Base-by-base conservation (phyloP, 179 eudicot genomes). In the Heliamphora pulchella region DNA sequence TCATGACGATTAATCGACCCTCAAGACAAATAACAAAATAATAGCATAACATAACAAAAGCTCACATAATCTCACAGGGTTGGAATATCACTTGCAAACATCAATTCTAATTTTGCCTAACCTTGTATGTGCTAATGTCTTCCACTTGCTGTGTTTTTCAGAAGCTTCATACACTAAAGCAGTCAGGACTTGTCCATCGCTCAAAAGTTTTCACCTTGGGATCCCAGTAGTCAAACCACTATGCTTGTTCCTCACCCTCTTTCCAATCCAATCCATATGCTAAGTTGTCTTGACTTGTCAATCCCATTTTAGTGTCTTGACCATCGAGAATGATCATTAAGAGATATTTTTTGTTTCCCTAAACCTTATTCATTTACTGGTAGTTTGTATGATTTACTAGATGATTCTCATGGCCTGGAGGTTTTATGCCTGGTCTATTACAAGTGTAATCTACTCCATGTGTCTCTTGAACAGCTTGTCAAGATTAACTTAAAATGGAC, bases 401-500 rank as follows among this genome's bases (percentile, higher is more conserved):
- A 46, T 51, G 41, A 22, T 17, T 51, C 31, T 78, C 71, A 15
- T 17, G 5, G 57, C 71, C 48, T 77, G 71, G 47, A 10, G 63
- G 46, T 77, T 64, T 2, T 3, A 20, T 20, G 78, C 46, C 59
- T 77, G 20, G 47, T 65, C 39, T 66, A 51, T 65, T 8, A 51
- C 15, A 31, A 50, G 63, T 68, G 22, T 63, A 51, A 51, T 65
- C 51, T 55, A 78, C 39, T 68, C 47, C 63, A 66, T 39, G 46
- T 78, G 50, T 43, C 31, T 39, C 17, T 22, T n/a, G 3, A 18
- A 31, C 8, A 17, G 83, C 44, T 22, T 8, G 64, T 81, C 20
- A 58, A 74, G 20, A 63, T 48, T 73, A 80, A 54, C 50, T 70
- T 65, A 13, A 8, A 20, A n/a, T 43, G 48, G 53, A 70, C 62